A percentile compares a stretch with the other conserved stretches of the same genome.
These are phyloP conservation scores for Avena insularis DNA, from an alignment of 176 grass and related monocot species.

Conservation along the genomic window DNA sequence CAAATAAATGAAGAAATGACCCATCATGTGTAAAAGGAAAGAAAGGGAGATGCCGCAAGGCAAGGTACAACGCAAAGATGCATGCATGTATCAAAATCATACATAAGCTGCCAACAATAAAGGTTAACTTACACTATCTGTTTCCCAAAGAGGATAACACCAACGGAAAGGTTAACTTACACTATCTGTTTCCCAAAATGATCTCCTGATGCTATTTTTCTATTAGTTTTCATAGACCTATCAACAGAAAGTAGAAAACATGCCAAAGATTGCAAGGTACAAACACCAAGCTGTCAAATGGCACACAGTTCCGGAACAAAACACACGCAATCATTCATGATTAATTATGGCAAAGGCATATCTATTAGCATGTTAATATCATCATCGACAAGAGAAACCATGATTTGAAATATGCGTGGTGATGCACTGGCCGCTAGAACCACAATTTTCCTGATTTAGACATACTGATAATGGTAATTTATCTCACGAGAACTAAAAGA, in stretches of 20 bases:
- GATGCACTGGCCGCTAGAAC: conserved; percentile 32
- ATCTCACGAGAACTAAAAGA: background rate
- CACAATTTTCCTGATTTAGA: background rate
- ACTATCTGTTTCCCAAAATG: background rate
- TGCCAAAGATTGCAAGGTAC: no score
- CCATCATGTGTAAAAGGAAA: no score
- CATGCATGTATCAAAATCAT: background rate
- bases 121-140: background rate
- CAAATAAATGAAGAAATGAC: background rate
- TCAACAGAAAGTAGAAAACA: no score
- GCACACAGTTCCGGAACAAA: conserved; percentile 8
- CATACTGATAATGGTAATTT: no score
- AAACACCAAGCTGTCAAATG: background rate
- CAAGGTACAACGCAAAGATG: no score
- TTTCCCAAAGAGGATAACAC: background rate
- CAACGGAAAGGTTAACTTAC: background rate
- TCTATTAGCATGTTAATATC: conserved; percentile 6
- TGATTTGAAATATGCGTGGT: conserved; percentile 3
- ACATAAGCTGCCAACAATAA: background rate
- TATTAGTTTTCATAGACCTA: no score
- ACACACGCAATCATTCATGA: background rate
- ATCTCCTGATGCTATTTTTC: no score
- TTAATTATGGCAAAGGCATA: conserved; percentile 22
- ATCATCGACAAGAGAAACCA: conserved; percentile 7
- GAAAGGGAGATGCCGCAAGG: no score